Percentiles rank a stretch among this genome's conserved stretches.
Conservation (phyloP, 495 filamentous ascomycete species). For the Pyronema domesticum region DNA sequence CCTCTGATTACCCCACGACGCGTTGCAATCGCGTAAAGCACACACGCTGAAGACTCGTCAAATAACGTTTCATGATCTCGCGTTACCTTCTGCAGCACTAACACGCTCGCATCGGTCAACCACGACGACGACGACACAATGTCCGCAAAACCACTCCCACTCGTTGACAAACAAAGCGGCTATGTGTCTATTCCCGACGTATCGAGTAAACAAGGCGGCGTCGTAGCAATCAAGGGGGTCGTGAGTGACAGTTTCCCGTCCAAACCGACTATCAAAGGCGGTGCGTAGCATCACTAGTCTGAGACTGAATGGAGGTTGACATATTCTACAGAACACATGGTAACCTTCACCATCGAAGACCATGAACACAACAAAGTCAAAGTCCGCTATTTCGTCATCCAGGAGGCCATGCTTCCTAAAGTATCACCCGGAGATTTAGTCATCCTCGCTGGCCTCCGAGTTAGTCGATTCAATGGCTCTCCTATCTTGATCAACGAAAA, state of each 20-base stretch:
- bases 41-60: too few relatives aligned
- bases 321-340: background rate
- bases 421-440: conserved; percentile 14
- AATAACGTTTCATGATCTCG: too few relatives aligned
- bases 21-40: too few relatives aligned
- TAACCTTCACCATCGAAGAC: conserved; percentile 18
- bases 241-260: background rate
- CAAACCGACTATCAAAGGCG: background rate
- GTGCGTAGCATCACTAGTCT: background rate
- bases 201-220: background rate
- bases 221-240: background rate
- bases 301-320: background rate
- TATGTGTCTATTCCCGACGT: background rate
- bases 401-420: conserved; percentile 11
- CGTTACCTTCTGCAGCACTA: too few relatives aligned
- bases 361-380: conserved; percentile 9
- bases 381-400: conserved; percentile 11
- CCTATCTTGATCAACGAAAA: conserved; percentile 2
- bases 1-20: too few relatives aligned
- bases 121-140: too few relatives aligned
- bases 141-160: too few relatives aligned
- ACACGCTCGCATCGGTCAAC: too few relatives aligned
- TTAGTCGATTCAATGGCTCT: conserved; percentile 1
- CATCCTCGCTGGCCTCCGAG: conserved; percentile 9
- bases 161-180: background rate